A percentile compares a stretch with the other conserved stretches of the same genome.
Evolutionary conservation across 2,329 filamentous ascomycete genomes (phyloP).

Genomic region (Alternaria alternata): DNA sequence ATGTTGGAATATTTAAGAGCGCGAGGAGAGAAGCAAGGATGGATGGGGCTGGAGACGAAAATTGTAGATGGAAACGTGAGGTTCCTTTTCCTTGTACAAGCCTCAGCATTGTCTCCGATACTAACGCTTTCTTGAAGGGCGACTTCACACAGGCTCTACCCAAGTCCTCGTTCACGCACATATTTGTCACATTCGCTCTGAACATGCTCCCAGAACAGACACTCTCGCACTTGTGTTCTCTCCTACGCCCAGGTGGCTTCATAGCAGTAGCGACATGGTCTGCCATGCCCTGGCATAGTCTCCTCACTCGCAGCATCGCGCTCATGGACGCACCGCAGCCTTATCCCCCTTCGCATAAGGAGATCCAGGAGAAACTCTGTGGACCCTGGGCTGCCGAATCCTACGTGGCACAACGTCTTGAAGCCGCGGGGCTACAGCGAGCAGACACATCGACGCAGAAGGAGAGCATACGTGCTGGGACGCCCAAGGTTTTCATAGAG

Average conservation of each 20-base stretch:
- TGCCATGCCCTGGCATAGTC: slow-evolving; percentile 21
- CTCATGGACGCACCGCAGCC: slow-evolving; percentile 12
- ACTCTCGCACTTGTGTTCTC: slow-evolving; percentile 12
- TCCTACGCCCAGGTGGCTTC: slow-evolving; percentile 26
- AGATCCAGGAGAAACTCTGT: slow-evolving; percentile 18
- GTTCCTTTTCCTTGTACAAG: neutral
- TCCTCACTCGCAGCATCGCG: slow-evolving; percentile 17
- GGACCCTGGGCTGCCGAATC: slow-evolving; percentile 17
- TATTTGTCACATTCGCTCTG: slow-evolving; percentile 36
- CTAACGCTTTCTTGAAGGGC: neutral
- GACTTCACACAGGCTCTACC: slow-evolving; percentile 21
- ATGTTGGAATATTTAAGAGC: slow-evolving; percentile 32
- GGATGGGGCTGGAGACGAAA: slow-evolving; percentile 23
- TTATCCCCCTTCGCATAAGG: slow-evolving; percentile 6
- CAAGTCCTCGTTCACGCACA: slow-evolving; percentile 24
- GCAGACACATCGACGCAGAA: slow-evolving; percentile 23
- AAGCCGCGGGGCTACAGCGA: slow-evolving; percentile 22
- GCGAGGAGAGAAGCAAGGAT: slow-evolving; percentile 27
- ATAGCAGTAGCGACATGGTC: slow-evolving; percentile 35
- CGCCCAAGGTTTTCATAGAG: slow-evolving; percentile 22
- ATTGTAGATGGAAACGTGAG: slow-evolving; percentile 28
- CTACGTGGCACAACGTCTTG: slow-evolving; percentile 24
- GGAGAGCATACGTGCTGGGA: slow-evolving; percentile 16
- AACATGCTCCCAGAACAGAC: slow-evolving; percentile 21
- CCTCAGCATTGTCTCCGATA: neutral